Evolutionary conservation across 768 basidiomycete genomes (phyloP), one percentile per base, ranked within the genome.

Genomic region (Russula ochroleuca): DNA sequence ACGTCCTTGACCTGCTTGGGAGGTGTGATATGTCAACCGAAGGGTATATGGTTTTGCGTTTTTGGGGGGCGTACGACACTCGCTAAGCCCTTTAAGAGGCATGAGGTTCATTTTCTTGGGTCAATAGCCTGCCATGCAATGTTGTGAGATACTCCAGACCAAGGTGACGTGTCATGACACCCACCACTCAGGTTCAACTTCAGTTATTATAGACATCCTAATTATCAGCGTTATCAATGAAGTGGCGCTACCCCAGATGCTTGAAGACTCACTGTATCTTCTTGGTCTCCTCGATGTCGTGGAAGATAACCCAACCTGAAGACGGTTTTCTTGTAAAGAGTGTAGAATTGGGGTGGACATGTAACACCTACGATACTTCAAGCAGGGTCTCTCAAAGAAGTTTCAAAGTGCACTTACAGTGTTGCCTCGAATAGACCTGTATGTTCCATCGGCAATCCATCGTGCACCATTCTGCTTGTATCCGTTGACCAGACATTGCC

Each of bases 241-340:
- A 67, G 63, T 19, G 23, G 52, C 54, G 5, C 35, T 35, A 41
- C n/a, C 28, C 33, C n/a, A 47, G 5, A 47, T 8, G 28, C 23
- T 1, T 41, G 31, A 48, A 37, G 23, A 73, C 90, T 70, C 69
- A 92, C 91, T 92, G 95, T 47, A 86, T 87, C 72, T 94, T 97
- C 68, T 93, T 95, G 0, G 97, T 98, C 74, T 98, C 96, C 70
- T 98, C 88, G 78, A 97, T 86, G 73, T 98, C 94, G 70, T 98
- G 94, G 71, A 88, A 98, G 10, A 99, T 79, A 4, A 99, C 91
- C 92, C 94, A 98, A 8, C 92, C 91, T 1, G 89, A 88, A 25
- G 86, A 82, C 10, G 97, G 91, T 70, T 92, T 94, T 48, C 97
- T 78, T 0, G 93, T 97, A 72, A 98, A 98, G 57, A 98, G 76